phyloP scores from a whole-genome alignment of 345 rosid genomes.

The Eutrema japonicum region DNA sequence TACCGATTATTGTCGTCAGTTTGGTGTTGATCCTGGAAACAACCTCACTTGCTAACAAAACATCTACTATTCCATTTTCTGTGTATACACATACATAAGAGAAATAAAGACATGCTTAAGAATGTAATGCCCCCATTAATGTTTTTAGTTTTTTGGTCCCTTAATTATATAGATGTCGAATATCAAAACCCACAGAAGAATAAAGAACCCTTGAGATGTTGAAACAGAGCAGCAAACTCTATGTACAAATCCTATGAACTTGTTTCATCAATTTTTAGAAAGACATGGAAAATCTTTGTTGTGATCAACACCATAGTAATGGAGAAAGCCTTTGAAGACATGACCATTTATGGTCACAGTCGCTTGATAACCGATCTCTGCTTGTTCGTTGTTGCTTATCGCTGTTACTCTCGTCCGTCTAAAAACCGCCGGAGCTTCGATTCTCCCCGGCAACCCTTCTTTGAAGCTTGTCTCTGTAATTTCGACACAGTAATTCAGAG shows the following conservation, averaged over 20 bases:
- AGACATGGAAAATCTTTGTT: slow-evolving; percentile 49
- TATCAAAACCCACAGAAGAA: background rate
- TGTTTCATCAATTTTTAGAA: slow-evolving; percentile 25
- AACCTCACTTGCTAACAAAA: slow-evolving; percentile 61
- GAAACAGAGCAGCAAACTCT: slow-evolving; percentile 33
- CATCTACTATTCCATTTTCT: background rate
- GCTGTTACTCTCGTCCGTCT: slow-evolving; percentile 82
- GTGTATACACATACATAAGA: slow-evolving; percentile 4
- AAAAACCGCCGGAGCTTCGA: slow-evolving; percentile 87
- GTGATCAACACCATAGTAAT: slow-evolving; percentile 66
- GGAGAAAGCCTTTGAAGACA: slow-evolving; percentile 82
- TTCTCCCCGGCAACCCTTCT: slow-evolving; percentile 73
- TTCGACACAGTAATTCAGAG: background rate
- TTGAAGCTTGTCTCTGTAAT: slow-evolving; percentile 62
- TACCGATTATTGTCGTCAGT: slow-evolving; percentile 51
- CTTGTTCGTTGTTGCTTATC: slow-evolving; percentile 56
- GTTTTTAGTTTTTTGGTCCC: background rate
- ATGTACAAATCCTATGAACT: slow-evolving; percentile 13
- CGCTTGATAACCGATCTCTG: slow-evolving; percentile 86
- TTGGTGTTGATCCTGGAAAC: slow-evolving; percentile 59
- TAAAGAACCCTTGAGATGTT: background rate
- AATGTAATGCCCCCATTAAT: slow-evolving; percentile 20
- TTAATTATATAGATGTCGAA: background rate
- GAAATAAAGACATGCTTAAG: slow-evolving; percentile 15
- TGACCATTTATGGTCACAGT: slow-evolving; percentile 84